Conservation (phyloP, 228 moss, liverwort and hornwort species). For the Sphagnum magellanicum region DNA sequence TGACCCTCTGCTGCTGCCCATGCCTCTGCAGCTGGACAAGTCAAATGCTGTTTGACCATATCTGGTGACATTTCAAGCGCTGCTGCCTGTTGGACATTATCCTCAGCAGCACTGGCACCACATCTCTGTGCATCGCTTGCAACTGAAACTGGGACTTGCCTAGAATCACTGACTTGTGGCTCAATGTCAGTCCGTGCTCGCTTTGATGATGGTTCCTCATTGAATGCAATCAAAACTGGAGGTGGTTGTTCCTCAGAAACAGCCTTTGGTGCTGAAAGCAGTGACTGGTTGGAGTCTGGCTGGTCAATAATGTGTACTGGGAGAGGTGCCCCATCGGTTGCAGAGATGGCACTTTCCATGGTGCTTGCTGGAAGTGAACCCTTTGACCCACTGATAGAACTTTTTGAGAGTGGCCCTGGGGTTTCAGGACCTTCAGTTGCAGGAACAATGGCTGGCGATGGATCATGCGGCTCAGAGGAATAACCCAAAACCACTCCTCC, state of each 20-base stretch:
- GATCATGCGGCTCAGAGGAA: conserved; percentile 4
- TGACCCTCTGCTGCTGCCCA: no score
- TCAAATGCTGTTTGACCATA: background rate
- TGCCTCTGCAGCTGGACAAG: background rate
- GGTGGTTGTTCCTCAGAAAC: no score
- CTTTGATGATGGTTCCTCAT: no score
- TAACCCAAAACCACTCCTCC: conserved; percentile 12
- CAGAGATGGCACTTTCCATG: background rate
- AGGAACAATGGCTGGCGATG: background rate
- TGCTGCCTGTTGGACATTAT: background rate
- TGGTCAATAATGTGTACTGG: no score
- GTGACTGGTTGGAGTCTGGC: no score
- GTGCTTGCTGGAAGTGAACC: background rate
- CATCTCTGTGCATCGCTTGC: background rate
- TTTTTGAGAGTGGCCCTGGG: no score
- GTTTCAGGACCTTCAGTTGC: background rate
- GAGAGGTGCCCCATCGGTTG: background rate
- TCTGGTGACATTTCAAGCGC: no score
- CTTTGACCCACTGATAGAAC: background rate
- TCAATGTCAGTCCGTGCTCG: no score
- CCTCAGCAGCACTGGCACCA: background rate
- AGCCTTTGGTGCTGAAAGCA: no score
- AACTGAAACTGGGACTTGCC: background rate
- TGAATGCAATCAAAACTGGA: no score
- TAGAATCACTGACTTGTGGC: background rate